Evolutionary conservation across 768 basidiomycete species (phyloP).

Genomic region (Serendipita sp.): DNA sequence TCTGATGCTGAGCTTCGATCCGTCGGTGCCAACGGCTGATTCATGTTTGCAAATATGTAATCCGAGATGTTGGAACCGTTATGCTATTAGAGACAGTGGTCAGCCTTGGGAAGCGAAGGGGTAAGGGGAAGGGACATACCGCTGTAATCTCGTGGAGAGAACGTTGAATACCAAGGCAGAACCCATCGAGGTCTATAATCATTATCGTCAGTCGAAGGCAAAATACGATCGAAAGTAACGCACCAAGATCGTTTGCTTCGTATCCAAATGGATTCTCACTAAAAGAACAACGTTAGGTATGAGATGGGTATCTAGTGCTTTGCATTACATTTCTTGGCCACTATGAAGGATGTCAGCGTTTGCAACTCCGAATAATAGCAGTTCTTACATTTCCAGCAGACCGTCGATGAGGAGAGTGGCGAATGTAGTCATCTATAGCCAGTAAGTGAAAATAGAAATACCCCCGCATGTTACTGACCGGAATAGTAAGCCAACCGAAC

Average conservation of each 20-base stretch:
- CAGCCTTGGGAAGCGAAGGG: not conserved
- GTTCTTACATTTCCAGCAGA: conserved; percentile 43
- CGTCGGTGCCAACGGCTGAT: conserved; percentile 55
- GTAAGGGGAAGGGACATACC: conserved; percentile 23
- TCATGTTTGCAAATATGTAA: conserved; percentile 40
- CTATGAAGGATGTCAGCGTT: not conserved
- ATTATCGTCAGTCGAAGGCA: not conserved
- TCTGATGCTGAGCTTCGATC: conserved; percentile 42
- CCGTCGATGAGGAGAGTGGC: conserved; percentile 47
- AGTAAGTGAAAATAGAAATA: not conserved
- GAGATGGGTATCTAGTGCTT: not conserved
- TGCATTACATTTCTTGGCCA: not conserved
- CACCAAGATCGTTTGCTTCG: conserved; percentile 48
- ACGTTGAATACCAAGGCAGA: conserved; percentile 48
- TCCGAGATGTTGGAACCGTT: conserved; percentile 34
- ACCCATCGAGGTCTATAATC: conserved; percentile 34
- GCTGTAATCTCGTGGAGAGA: conserved; percentile 56
- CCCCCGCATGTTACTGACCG: conserved; percentile 16
- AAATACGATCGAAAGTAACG: conserved; percentile 10
- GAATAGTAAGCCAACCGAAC: conserved; percentile 37
- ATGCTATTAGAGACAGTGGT: conserved; percentile 24
- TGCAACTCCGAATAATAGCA: not conserved
- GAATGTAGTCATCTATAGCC: conserved; percentile 35
- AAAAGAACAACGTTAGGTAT: not conserved
- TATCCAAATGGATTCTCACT: conserved; percentile 57